Base-by-base conservation (phyloP, 805 yeast species). In the Saccharomyces eubayanus region DNA sequence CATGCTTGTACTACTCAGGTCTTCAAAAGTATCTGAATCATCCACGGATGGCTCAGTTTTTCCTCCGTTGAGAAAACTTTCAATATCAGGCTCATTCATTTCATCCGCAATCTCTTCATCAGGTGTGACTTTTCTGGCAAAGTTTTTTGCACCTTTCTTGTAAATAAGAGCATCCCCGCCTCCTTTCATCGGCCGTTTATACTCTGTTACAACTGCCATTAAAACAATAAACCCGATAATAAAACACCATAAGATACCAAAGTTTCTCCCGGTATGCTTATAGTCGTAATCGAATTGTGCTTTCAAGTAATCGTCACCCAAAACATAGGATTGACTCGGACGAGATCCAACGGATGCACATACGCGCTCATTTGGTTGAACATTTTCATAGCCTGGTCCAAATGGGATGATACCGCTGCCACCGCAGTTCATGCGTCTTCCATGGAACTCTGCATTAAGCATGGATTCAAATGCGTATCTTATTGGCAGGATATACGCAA, bases 261-360 rank as follows among this genome's bases (percentile, higher is more conserved):
- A 76, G 67, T 89, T 86, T 73, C 96, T 82, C 96, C 96, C 89
- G 50, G 79, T 76, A 68, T 89, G 88, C 21, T 68, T 57, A 62
- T 76, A 81, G 20, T 64, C 64, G 72, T 84, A 89, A 45, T 68
- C 64, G 68, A 68, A 88, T 9, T 82, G 66, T 2, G 60, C 61
- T 5, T 57, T 57, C 53, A 88, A 58, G 62, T 85, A 88, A 36
- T 66, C 69, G 58, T 82, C 80, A 60, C 96, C 96, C 30, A 67
- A 61, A 48, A 88, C 87, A 50, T 57, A 58, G 12, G 63, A 54
- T 27, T 66, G 63, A 46, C 95, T 94, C 1, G 83, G 72, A 2
- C 60, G 59, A 11, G 91, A 73, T 41, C 92, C 90, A 30, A 77
- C 77, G 46, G 78, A 77, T 1, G 81, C 75, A 71, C 94, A 87